Evolutionary conservation across 192 early-diverging fungal genomes (phyloP).

Genomic region (Haplosporangium gracile): DNA sequence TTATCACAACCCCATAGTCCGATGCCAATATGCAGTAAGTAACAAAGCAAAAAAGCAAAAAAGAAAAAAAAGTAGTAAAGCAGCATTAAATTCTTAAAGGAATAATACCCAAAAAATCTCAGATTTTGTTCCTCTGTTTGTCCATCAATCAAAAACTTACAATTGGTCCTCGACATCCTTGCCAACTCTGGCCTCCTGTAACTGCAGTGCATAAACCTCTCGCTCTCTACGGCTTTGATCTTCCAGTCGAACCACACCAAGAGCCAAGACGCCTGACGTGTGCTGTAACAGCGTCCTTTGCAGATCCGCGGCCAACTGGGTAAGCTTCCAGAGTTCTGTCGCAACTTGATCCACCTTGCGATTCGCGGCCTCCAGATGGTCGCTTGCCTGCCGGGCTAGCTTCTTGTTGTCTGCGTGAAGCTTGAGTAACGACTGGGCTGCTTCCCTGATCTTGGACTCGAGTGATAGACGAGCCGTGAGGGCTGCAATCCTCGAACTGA

Average conservation of each 20-base stretch:
- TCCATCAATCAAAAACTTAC: slow-evolving; percentile 11
- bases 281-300: slow-evolving; percentile 66
- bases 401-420: slow-evolving; percentile 68
- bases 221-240: slow-evolving; percentile 47
- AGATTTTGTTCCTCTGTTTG: not conserved
- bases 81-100: no score
- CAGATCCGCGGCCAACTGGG: slow-evolving; percentile 58
- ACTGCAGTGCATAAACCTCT: slow-evolving; percentile 28
- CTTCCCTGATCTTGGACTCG: slow-evolving; percentile 72
- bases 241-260: slow-evolving; percentile 62
- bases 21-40: not conserved
- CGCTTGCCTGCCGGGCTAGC: slow-evolving; percentile 62
- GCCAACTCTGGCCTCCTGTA: slow-evolving; percentile 15
- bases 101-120: not conserved
- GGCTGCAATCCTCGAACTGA: slow-evolving; percentile 62
- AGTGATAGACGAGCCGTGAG: slow-evolving; percentile 62
- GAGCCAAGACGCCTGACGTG: slow-evolving; percentile 63
- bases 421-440: slow-evolving; percentile 65
- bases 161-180: slow-evolving; percentile 33
- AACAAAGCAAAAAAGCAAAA: not conserved
- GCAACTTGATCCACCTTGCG: slow-evolving; percentile 66
- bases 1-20: not conserved
- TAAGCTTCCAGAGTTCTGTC: slow-evolving; percentile 63
- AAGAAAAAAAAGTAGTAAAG: not conserved
- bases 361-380: slow-evolving; percentile 64